phyloP scores from a whole-genome alignment of 345 rosid species.

The Kandelia obovata region DNA sequence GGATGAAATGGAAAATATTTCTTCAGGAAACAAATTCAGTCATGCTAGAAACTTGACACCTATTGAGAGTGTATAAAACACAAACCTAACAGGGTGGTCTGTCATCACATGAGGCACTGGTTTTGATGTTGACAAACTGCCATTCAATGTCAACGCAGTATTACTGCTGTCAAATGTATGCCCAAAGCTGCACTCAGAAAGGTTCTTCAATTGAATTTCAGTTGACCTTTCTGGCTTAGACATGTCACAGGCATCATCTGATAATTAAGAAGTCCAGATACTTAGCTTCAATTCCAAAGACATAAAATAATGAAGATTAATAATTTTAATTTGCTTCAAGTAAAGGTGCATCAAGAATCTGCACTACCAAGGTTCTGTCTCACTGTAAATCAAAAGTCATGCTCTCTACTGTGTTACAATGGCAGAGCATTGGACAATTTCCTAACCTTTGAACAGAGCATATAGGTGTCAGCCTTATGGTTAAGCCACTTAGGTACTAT shows the following conservation, averaged over 20 bases:
- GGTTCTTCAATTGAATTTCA: conserved; percentile 21
- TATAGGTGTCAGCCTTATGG: neutral
- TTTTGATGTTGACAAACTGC: conserved; percentile 30
- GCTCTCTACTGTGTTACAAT: neutral
- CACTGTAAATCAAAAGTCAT: neutral
- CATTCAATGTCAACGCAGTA: conserved; percentile 32
- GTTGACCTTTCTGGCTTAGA: conserved; percentile 17
- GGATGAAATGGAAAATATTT: no score
- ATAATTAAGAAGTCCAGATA: conserved; percentile 25
- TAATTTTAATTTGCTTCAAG: conserved; percentile 2
- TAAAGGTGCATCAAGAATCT: neutral
- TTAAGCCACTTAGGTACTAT: neutral
- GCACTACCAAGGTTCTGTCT: neutral
- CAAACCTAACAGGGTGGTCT: conserved; percentile 45
- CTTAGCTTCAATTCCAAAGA: conserved; percentile 22
- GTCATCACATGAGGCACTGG: conserved; percentile 27
- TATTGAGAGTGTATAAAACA: conserved; percentile 10
- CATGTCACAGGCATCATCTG: conserved; percentile 41
- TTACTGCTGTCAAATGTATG: conserved; percentile 21
- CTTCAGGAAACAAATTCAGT: conserved; percentile 5
- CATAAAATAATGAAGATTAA: conserved; percentile 13
- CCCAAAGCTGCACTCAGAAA: conserved; percentile 24
- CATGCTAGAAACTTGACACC: conserved; percentile 3
- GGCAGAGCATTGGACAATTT: neutral
- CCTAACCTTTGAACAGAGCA: neutral